Base-by-base conservation (phyloP, 1,139 yeast genomes). In the Arxiozyma slooffiae region DNA sequence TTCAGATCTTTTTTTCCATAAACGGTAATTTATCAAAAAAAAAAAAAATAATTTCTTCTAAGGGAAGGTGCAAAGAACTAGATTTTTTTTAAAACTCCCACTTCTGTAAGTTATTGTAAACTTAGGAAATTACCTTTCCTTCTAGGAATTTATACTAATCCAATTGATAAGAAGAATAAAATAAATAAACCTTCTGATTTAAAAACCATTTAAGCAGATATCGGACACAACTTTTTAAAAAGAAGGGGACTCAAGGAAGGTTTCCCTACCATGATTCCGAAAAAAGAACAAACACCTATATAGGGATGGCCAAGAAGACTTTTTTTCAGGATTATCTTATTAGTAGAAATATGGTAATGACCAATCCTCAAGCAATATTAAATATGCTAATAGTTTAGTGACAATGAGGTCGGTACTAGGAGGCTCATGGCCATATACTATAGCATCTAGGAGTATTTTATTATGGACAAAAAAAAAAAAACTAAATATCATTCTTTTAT, bases 401-500 rank as follows among this genome's bases (percentile, higher is more conserved):
- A 42, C 45, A 2, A 34, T 42, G 38, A 30, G 39, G 16, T 9
- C 45, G 2, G 38, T 42, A 18, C 7, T 42, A 21, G n/a, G 23
- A 16, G 21, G 22, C 4, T n/a, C 45, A 24, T 17, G 26, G 16
- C 21, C 26, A 18, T 20, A 20, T n/a, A 30, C 7, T 42, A 20
- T 21, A 38, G 6, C 22, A 42, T 24, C 38, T 5, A 42, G 30
- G 20, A 42, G 20, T 21, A 17, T 17, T 8, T 17, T 42, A 20
- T 18, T 34, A 34, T 18, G 39, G 16, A 34, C 45, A 34, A 24
- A 26, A 11, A 8, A 34, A 24, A 26, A 11, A 8, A 38, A 34
- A 6, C 38, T 7, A 26, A 24, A 30, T 54, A 56, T 38, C 60
- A 60, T 46, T 56, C 62, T 2, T 57, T 56, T 46, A 55, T 53